A percentile compares a stretch with the other conserved stretches of the same genome.
Evolutionary conservation across 2,329 filamentous ascomycete species (phyloP).

Genomic region (Ophiosphaerella narmari): DNA sequence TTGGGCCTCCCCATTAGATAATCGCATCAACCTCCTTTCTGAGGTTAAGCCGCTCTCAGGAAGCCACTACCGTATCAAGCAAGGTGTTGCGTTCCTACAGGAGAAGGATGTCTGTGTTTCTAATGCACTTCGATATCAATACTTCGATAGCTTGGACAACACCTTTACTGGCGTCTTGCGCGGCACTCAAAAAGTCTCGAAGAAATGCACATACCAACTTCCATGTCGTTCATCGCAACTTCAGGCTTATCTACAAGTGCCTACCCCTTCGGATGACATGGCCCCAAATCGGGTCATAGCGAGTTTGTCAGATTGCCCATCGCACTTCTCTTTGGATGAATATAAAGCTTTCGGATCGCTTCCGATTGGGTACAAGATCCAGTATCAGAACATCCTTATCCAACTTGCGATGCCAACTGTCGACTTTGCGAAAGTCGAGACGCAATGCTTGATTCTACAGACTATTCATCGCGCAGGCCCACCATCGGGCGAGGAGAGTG

Average conservation of each 20-base stretch:
- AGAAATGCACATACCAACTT: slow-evolving; percentile 46
- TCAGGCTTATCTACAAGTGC: too few relatives aligned
- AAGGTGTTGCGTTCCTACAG: slow-evolving; percentile 24
- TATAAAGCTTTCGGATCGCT: slow-evolving; percentile 58
- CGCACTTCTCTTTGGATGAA: slow-evolving; percentile 56
- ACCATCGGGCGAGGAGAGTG: background rate
- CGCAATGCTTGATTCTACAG: slow-evolving; percentile 55
- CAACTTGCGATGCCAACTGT: slow-evolving; percentile 56
- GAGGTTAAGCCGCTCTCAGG: slow-evolving; percentile 39
- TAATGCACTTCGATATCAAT: slow-evolving; percentile 50
- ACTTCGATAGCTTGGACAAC: slow-evolving; percentile 23
- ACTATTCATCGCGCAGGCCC: slow-evolving; percentile 55
- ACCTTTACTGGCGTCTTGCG: slow-evolving; percentile 38
- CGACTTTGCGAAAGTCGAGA: slow-evolving; percentile 57
- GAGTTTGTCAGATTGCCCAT: slow-evolving; percentile 48
- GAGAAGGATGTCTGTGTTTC: slow-evolving; percentile 49
- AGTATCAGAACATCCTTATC: slow-evolving; percentile 61
- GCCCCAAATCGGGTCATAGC: slow-evolving; percentile 57
- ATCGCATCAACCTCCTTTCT: slow-evolving; percentile 42
- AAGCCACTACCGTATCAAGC: slow-evolving; percentile 41
- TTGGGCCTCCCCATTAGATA: background rate
- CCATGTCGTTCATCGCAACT: background rate
- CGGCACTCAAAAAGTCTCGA: slow-evolving; percentile 39
- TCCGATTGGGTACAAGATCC: slow-evolving; percentile 53
- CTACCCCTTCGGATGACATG: slow-evolving; percentile 22